Evolutionary conservation across 2,329 filamentous ascomycete species (phyloP), one percentile per base, ranked within the genome.

Genomic region (Fusarium humuli): DNA sequence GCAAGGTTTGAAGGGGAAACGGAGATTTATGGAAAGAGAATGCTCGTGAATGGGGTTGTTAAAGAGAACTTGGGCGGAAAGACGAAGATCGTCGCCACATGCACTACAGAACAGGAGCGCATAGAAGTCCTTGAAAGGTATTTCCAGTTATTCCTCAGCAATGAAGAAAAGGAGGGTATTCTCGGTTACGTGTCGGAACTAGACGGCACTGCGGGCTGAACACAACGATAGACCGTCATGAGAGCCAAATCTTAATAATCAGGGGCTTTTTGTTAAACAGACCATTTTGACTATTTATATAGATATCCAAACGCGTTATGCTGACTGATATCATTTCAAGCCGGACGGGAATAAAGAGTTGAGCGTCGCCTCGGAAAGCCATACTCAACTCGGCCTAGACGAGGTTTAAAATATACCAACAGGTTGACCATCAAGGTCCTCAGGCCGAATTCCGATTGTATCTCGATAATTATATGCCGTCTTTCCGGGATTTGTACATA

Each of bases 11-110:
- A 64, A 27, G 65, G 55, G 7, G 59, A 70, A 14, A 50, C 55
- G 10, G 65, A 70, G 53, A 69, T 74, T 5, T 72, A 63, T 14
- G 73, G 73, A n/a, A 75, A 76, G 57, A 65, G 58, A 7, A 75
- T 76, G 72, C 65, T 75, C 3, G 57, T 75, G 9, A 72, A 74
- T 37, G 56, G 65, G 5, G 50, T 71, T 3, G 45, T 74, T 14
- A 73, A 76, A 57, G 64, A 74, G 37, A 74, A 74, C 48, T 60
- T 34, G 32, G 32, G 32, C 32, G 32, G 32, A 18, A 34, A 34
- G 32, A 34, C 32, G 9, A 34, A 34, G 5, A 5, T 34, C 32
- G 5, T 18, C 16, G 9, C 9, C 5, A 34, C 32, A 18, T 34
- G 32, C 9, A 11, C 10, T 0, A 34, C 16, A 16, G 32, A 34